Percentiles rank a stretch among this genome's conserved stretches.
phyloP scores from a whole-genome alignment of 2,329 filamentous ascomycete species.

The Tolypocladium paradoxum region DNA sequence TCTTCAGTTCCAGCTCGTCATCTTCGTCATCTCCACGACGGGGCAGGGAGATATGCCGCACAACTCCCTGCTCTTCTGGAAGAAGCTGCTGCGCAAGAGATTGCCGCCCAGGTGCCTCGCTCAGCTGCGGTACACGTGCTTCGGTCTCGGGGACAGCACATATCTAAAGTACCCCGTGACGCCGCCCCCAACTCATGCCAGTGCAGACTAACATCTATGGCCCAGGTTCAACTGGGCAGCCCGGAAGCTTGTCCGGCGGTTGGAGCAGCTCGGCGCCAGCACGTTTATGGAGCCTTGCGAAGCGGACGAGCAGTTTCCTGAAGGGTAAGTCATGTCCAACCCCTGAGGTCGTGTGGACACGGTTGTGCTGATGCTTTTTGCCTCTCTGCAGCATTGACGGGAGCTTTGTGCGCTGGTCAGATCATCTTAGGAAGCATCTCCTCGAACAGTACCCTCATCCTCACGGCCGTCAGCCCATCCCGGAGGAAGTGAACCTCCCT shows the following conservation, averaged over 20 bases:
- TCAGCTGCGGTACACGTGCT: conserved; percentile 65
- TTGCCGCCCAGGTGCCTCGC: conserved; percentile 60
- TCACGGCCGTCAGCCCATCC: conserved; percentile 55
- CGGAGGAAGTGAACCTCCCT: conserved; percentile 61
- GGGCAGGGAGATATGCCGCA: conserved; percentile 88
- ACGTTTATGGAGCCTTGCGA: conserved; percentile 72
- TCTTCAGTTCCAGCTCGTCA: conserved; percentile 43
- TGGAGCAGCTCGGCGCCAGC: conserved; percentile 72
- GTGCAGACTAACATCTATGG: not conserved
- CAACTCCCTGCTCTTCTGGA: conserved; percentile 79
- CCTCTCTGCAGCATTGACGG: conserved; percentile 58
- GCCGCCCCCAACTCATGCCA: not conserved
- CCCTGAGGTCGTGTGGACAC: conserved; percentile 3
- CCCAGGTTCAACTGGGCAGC: conserved; percentile 87
- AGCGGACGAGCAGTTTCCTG: conserved; percentile 85
- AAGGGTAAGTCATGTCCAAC: conserved; percentile 52
- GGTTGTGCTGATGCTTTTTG: not conserved
- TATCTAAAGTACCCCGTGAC: conserved; percentile 65
- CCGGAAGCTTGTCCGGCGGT: conserved; percentile 73
- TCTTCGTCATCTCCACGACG: conserved; percentile 84
- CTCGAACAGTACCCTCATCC: conserved; percentile 60
- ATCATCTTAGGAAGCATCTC: conserved; percentile 55
- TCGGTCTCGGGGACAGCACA: conserved; percentile 89
- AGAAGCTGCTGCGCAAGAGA: conserved; percentile 66
- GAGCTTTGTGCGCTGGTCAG: conserved; percentile 68